Base-by-base conservation (phyloP, 2,329 filamentous ascomycete species). In the Fusarium chaquense region DNA sequence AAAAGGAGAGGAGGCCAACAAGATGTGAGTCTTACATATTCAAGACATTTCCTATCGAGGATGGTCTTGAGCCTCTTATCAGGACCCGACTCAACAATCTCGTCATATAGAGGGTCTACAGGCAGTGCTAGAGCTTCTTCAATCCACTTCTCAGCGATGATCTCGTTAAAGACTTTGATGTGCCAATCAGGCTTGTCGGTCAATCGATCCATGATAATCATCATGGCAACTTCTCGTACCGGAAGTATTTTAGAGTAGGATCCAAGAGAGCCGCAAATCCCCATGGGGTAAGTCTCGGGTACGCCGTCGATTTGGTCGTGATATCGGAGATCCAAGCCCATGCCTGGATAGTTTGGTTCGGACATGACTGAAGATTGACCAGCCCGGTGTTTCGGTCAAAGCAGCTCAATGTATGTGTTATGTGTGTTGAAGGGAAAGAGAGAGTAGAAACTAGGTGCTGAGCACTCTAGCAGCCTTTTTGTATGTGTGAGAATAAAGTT, bases 151-250 rank as follows among this genome's bases (percentile, higher is more conserved):
- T 52, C 47, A 0, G 53, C 4, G 3, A 71, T 63, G 0, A 3
- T 5, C 0, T 71, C 46, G 4, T 77, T 58, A 1, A 67, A 67
- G 1, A 77, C 65, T 28, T 77, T 75, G 10, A 56, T 5, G 4
- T 74, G 62, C 70, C 73, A 77, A 11, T 75, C 38, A 2, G 66
- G 64, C 28, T 77, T 77, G 1, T 77, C 75, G 0, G 74, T 76
- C 18, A 77, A 28, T 3, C 53, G 57, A 18, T 77, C 57, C 73
- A 77, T 77, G 18, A 75, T 35, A 26, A 63, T 65, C 69, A 77
- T 67, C 76, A 77, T 77, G 2, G 62, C 68, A 7, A 62, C 67
- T 38, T 75, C 73, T 1, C 73, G 50, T 0, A 70, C 24, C 2
- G 66, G 36, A 2, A 72, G 30, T 41, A 72, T 47, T 10, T 66